These are phyloP conservation scores for Candida saitoana DNA, from an alignment of 805 yeast genomes.

Conservation along the genomic window DNA sequence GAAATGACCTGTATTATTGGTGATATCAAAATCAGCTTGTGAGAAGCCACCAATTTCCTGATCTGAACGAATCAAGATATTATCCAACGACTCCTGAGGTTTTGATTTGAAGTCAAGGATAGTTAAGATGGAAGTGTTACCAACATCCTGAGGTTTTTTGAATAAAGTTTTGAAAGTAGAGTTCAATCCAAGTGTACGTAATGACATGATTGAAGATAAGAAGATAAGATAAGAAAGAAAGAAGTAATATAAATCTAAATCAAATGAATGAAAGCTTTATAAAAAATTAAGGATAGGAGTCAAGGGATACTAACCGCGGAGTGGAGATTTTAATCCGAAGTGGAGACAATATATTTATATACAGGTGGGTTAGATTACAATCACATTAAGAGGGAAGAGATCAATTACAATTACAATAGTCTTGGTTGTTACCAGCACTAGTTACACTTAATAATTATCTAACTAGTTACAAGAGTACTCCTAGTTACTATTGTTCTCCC, in stretches of 20 bases:
- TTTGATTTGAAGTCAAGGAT: conserved; percentile 56
- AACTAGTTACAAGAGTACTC: too few species aligned
- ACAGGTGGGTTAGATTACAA: too few species aligned
- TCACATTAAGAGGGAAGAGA: too few species aligned
- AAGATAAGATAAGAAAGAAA: too few species aligned
- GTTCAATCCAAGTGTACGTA: conserved; percentile 38
- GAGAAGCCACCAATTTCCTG: conserved; percentile 77
- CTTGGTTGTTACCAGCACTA: too few species aligned
- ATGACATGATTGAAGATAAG: conserved; percentile 39
- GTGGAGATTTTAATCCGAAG: background rate
- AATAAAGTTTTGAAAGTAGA: conserved; percentile 34
- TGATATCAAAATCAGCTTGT: conserved; percentile 49
- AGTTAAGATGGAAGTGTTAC: conserved; percentile 30
- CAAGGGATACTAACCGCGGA: too few species aligned
- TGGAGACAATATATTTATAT: background rate
- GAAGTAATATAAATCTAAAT: too few species aligned
- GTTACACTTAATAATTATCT: too few species aligned
- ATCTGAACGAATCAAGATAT: conserved; percentile 62
- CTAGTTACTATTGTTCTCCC: too few species aligned
- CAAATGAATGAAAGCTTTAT: too few species aligned
- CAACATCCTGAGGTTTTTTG: conserved; percentile 26
- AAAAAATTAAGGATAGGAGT: background rate
- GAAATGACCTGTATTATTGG: conserved; percentile 31
- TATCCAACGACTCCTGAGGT: conserved; percentile 41
- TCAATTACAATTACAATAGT: too few species aligned